phyloP scores from a whole-genome alignment of 192 early-diverging fungal species.

The Podila epicladia region DNA sequence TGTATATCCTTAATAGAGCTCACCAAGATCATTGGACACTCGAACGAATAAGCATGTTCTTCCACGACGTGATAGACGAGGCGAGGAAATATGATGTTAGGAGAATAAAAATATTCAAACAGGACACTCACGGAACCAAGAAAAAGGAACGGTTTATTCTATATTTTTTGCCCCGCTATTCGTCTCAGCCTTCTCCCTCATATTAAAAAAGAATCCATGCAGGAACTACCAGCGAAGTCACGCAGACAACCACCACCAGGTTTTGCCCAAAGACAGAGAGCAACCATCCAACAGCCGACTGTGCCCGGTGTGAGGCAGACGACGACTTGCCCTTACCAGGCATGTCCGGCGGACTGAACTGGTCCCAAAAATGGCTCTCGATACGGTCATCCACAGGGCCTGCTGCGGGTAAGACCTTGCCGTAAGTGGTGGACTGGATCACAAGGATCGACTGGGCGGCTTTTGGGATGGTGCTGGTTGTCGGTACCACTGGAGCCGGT shows the following conservation, averaged over 20 bases:
- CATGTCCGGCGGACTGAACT: constrained; percentile 6
- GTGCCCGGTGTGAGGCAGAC: not conserved
- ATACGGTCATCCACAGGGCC: constrained; percentile 25
- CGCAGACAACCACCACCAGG: no score
- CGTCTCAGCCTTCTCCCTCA: no score
- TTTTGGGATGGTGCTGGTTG: constrained; percentile 16
- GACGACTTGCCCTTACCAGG: not conserved
- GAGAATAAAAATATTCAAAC: no score
- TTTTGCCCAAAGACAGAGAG: not conserved
- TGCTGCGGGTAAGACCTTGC: constrained; percentile 38
- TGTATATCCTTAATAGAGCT: constrained; percentile 30
- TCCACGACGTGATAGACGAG: no score
- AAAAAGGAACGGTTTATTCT: not conserved
- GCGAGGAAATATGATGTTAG: no score
- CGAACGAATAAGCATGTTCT: constrained; percentile 16
- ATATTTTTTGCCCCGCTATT: not conserved
- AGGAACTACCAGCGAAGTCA: no score
- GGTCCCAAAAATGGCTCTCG: constrained; percentile 39
- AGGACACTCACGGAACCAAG: no score
- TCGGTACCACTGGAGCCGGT: not conserved
- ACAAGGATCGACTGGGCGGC: constrained; percentile 33
- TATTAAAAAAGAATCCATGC: no score
- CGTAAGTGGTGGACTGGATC: constrained; percentile 22
- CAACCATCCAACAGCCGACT: not conserved
- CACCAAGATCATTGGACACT: constrained; percentile 51